These are phyloP conservation scores for Agrocybe praecox DNA, from an alignment of 768 basidiomycete species.

Conservation along the genomic window DNA sequence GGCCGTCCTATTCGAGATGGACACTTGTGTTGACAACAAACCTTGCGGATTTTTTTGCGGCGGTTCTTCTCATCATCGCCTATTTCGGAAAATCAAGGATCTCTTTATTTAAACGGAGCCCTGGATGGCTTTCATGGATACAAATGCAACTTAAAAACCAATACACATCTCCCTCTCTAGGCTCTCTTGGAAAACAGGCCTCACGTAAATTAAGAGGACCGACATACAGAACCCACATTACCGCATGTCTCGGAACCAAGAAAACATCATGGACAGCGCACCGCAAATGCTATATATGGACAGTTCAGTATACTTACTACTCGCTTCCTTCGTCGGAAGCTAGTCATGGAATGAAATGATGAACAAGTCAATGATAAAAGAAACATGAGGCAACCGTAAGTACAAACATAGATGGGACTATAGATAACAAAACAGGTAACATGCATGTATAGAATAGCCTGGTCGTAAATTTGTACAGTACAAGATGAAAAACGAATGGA, in stretches of 20 bases:
- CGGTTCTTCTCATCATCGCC: neutral
- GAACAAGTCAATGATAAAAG: neutral
- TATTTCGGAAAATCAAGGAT: neutral
- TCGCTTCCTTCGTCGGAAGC: neutral
- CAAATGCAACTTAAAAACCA: neutral
- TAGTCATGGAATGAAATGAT: neutral
- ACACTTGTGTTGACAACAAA: neutral
- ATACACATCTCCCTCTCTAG: neutral
- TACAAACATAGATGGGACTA: neutral
- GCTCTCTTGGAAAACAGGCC: no score
- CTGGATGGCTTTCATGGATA: no score
- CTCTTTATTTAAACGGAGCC: neutral
- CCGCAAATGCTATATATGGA: neutral
- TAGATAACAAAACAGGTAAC: neutral
- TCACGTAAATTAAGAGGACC: no score
- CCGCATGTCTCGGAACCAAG: neutral
- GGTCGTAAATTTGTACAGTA: neutral
- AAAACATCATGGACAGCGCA: neutral
- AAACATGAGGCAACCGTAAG: neutral
- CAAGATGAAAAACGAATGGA: neutral
- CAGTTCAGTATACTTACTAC: neutral
- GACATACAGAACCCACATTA: neutral
- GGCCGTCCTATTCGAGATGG: neutral
- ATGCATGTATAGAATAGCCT: neutral
- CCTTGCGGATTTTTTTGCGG: neutral